Evolutionary conservation across 495 filamentous ascomycete genomes (phyloP), one percentile per base, ranked within the genome.

Genomic region (Talaromyces nanjingensis): DNA sequence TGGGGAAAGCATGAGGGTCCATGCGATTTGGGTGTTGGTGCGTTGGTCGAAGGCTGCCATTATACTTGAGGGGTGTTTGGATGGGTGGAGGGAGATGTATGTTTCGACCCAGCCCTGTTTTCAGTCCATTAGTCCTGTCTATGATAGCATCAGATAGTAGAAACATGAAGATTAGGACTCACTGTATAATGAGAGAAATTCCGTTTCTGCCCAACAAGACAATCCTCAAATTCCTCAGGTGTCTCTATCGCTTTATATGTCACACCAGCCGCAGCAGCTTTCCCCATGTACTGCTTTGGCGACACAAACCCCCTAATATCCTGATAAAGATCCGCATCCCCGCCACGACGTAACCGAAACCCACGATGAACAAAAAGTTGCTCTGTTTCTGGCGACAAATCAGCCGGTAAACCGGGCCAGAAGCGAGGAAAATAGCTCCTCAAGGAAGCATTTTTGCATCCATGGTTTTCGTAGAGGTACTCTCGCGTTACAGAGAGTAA

Each of bases 381-480:
- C 31, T 79, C 73, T 2, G 72, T 68, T 4, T 62, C 49, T 45
- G 69, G 65, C 1, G 75, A 69, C 27, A 83, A 65, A 62, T 80
- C 75, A 14, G 67, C 70, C 2, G 79, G 79, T 7, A 82, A 69
- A 6, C 76, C 77, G 16, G 80, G 79, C 77, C 78, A 83, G 61
- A 83, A 78, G 1, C 81, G 69, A 33, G 81, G 81, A 60, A 82
- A 79, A 0, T 67, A 65, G 53, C 78, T 81, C n/a, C 79, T 74
- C 9, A 82, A 65, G 7, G 71, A 68, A 18, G 77, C 31, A n/a
- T 57, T 62, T 18, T 74, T 65, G 20, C 66, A 56, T 12, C 65
- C 65, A 45, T 70, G 73, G 8, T 70, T 58, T 6, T 55, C 62
- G 49, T 69, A 65, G 45, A 80, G 67, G 53, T 71, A 74, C 14